A percentile compares a stretch with the other conserved stretches of the same genome.
These are phyloP conservation scores for Coniferiporia sulphurascens DNA, from an alignment of 1,284 basidiomycete species.

Conservation along the genomic window DNA sequence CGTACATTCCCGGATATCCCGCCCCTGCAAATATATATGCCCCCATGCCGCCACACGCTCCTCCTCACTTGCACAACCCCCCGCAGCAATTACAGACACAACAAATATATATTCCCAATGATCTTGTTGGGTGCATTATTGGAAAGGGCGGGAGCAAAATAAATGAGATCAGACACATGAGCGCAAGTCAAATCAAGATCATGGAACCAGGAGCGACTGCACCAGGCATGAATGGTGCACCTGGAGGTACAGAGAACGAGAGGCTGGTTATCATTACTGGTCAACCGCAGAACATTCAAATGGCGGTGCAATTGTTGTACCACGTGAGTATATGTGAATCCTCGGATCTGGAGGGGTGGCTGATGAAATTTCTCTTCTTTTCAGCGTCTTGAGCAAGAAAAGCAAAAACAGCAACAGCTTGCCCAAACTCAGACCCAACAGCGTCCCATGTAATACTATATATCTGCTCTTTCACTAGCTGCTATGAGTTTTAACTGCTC, in stretches of 20 bases:
- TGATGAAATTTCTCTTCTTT: background rate
- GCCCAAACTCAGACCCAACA: constrained; percentile 9
- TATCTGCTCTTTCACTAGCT: background rate
- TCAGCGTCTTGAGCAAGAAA: constrained; percentile 84
- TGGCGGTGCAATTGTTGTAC: constrained; percentile 93
- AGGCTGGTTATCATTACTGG: constrained; percentile 93
- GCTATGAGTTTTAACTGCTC: background rate
- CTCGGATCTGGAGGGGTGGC: constrained; percentile 10
- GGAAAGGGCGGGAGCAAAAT: constrained; percentile 99
- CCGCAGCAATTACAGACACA: constrained; percentile 82
- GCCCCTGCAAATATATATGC: constrained; percentile 41
- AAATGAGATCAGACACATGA: constrained; percentile 96
- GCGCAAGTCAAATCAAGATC: constrained; percentile 94
- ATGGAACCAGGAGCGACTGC: constrained; percentile 92
- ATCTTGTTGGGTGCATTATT: constrained; percentile 97
- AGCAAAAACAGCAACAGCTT: constrained; percentile 61
- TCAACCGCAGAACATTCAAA: constrained; percentile 90
- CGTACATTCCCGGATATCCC: constrained; percentile 62
- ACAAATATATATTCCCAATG: constrained; percentile 98
- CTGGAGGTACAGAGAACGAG: constrained; percentile 76
- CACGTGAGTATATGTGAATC: constrained; percentile 52
- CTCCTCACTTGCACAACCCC: constrained; percentile 35
- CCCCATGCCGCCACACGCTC: constrained; percentile 26
- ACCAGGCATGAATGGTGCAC: constrained; percentile 58
- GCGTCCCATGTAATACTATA: constrained; percentile 1